Conservation (phyloP, 1,284 basidiomycete genomes). For the Fomitopsis schrenkii region DNA sequence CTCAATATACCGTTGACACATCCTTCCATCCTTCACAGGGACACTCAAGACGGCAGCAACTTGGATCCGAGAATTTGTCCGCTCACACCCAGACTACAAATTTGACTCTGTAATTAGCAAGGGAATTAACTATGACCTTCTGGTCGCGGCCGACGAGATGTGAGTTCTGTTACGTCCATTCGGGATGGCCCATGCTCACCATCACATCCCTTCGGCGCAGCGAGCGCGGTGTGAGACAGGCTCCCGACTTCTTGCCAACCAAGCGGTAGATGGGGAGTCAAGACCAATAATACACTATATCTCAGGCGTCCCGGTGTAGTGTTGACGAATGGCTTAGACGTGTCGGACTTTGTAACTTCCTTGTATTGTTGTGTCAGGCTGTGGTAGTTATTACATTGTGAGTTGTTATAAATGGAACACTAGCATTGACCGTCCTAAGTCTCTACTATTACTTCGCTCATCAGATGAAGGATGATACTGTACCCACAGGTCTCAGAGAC, state of each 20-base stretch:
- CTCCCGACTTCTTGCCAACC: conserved; percentile 19
- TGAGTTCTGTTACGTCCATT: conserved; percentile 34
- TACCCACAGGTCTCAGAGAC: no score
- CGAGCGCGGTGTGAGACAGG: conserved; percentile 22
- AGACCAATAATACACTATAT: not conserved
- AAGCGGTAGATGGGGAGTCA: conserved; percentile 3
- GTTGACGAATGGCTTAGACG: not conserved
- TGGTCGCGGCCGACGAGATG: conserved; percentile 91
- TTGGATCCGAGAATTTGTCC: conserved; percentile 93
- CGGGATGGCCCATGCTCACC: not conserved
- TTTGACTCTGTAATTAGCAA: conserved; percentile 87
- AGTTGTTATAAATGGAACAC: not conserved
- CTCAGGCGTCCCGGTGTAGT: not conserved
- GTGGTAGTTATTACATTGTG: not conserved
- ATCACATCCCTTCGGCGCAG: conserved; percentile 9
- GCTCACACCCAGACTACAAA: conserved; percentile 86
- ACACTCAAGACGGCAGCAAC: conserved; percentile 85
- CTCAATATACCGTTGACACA: not conserved
- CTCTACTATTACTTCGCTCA: no score
- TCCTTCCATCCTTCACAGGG: conserved; percentile 43
- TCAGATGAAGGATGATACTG: no score
- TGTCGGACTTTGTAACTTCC: not conserved
- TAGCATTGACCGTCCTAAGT: not conserved
- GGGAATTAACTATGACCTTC: conserved; percentile 93
- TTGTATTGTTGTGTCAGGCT: not conserved